Conservation (phyloP, 2,329 filamentous ascomycete genomes). For the Ceratocystis ficicola region DNA sequence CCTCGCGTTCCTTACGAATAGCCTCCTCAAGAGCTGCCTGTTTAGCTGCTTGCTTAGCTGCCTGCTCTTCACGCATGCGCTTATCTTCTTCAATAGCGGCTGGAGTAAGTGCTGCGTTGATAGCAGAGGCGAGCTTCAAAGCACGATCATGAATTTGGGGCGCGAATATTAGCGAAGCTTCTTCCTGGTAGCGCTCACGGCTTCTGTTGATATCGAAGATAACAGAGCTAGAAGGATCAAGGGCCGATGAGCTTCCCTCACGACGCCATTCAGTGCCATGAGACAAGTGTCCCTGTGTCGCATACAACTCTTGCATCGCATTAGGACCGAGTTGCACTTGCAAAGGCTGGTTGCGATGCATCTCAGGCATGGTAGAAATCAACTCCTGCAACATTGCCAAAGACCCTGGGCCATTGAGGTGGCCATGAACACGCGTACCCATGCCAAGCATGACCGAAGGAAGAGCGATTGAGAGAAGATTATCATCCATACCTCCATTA, state of each 20-base stretch:
- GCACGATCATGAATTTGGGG: conserved; percentile 53
- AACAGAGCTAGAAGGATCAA: conserved; percentile 62
- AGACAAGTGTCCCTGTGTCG: conserved; percentile 30
- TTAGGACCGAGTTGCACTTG: conserved; percentile 48
- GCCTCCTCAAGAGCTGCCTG: conserved; percentile 31
- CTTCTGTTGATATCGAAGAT: conserved; percentile 63
- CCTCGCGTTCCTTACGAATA: conserved; percentile 52
- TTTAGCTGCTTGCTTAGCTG: conserved; percentile 27
- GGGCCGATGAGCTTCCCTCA: conserved; percentile 32
- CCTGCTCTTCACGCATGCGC: conserved; percentile 33
- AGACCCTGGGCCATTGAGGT: conserved; percentile 35
- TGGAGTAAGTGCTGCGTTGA: conserved; percentile 65
- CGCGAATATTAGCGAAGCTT: conserved; percentile 70
- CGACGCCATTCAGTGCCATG: conserved; percentile 39
- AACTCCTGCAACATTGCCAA: conserved; percentile 45
- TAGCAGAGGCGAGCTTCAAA: conserved; percentile 48
- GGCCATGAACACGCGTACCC: conserved; percentile 15
- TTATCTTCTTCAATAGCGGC: conserved; percentile 73
- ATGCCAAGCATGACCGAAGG: conserved; percentile 36
- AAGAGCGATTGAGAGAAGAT: conserved; percentile 38
- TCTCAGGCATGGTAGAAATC: conserved; percentile 40
- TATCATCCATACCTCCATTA: conserved; percentile 31
- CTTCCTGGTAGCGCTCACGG: conserved; percentile 71
- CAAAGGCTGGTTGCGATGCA: conserved; percentile 40
- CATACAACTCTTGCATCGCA: conserved; percentile 39